These are phyloP conservation scores for Scedosporium aurantiacum DNA, from an alignment of 2,329 filamentous ascomycete species.

Conservation along the genomic window DNA sequence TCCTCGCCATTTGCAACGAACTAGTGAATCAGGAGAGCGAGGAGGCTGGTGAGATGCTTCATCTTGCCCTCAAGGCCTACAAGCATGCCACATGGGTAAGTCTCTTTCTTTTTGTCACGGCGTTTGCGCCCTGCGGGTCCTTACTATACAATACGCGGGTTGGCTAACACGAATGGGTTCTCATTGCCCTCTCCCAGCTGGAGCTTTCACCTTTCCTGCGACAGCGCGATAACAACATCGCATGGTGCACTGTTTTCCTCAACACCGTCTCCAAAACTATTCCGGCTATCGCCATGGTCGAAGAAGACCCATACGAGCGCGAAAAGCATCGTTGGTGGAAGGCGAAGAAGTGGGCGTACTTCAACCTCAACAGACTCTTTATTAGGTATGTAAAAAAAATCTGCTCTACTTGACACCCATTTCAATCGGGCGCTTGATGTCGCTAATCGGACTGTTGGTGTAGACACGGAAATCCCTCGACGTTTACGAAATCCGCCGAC, in stretches of 20 bases:
- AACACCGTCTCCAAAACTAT: conserved; percentile 77
- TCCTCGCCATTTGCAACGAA: conserved; percentile 78
- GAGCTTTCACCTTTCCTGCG: conserved; percentile 72
- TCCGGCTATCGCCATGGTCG: conserved; percentile 66
- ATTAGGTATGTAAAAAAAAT: conserved; percentile 73
- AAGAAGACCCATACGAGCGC: conserved; percentile 71
- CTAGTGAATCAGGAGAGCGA: conserved; percentile 83
- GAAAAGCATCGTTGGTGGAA: conserved; percentile 99
- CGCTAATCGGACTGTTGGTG: conserved; percentile 7
- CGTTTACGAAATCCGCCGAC: conserved; percentile 63
- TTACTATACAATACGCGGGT: not conserved
- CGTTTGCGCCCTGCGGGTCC: not conserved
- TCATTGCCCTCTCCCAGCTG: conserved; percentile 43
- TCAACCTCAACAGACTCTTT: conserved; percentile 90
- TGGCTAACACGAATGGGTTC: no score
- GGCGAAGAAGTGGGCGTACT: conserved; percentile 98
- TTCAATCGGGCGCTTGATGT: not conserved
- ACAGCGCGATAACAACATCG: conserved; percentile 73
- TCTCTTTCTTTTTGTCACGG: conserved; percentile 1
- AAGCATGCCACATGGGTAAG: conserved; percentile 92
- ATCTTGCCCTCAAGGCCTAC: conserved; percentile 89
- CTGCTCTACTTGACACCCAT: not conserved
- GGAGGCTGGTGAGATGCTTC: conserved; percentile 93
- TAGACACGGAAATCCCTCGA: conserved; percentile 81
- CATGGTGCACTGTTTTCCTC: conserved; percentile 93